Conservation (phyloP, 805 yeast genomes). For the Zygotorulaspora florentina region DNA sequence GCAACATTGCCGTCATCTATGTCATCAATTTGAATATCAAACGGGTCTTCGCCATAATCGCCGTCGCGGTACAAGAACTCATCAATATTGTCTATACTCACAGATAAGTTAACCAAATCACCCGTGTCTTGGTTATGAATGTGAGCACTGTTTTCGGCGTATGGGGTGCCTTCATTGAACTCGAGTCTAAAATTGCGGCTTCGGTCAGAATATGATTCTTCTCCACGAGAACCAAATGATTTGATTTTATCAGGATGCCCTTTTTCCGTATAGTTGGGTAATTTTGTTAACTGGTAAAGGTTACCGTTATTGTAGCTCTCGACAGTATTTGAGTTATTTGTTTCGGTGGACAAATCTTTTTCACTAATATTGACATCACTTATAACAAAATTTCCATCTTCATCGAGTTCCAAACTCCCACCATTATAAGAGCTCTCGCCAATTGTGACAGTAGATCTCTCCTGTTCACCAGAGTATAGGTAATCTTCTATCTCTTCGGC, state of each 20-base stretch:
- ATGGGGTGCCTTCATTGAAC: neutral
- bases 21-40: constrained; percentile 17
- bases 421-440: constrained; percentile 18
- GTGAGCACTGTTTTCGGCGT: neutral
- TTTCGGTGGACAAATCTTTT: constrained; percentile 2
- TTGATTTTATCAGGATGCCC: neutral
- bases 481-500: constrained; percentile 12
- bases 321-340: constrained; percentile 16
- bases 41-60: constrained; percentile 10
- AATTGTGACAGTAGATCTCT: constrained; percentile 12
- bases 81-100: constrained; percentile 9
- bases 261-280: constrained; percentile 1
- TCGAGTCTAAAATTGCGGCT: neutral
- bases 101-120: constrained; percentile 8
- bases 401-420: constrained; percentile 20
- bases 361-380: constrained; percentile 7
- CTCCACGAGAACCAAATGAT: neutral
- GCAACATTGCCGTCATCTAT: constrained; percentile 24
- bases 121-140: constrained; percentile 1
- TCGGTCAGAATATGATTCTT: neutral
- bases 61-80: constrained; percentile 13
- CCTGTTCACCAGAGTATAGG: constrained; percentile 14
- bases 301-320: constrained; percentile 22
- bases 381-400: constrained; percentile 21
- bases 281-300: constrained; percentile 15